Percentiles rank a stretch among this genome's conserved stretches.
Conservation (phyloP, 805 yeast species). For the Yamadazyma tumulicola region DNA sequence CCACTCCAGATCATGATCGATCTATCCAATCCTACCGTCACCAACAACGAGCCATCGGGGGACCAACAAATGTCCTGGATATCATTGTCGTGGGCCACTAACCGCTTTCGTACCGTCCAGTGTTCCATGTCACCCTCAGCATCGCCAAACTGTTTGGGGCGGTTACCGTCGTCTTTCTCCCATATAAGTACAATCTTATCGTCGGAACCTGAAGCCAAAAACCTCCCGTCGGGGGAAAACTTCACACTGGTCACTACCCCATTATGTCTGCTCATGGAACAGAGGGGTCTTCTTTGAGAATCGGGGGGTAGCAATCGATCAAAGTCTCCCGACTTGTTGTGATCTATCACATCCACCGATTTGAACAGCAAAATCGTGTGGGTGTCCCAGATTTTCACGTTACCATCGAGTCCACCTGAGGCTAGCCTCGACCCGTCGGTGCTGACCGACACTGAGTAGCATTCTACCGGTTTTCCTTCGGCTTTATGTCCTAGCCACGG, state of each 20-base stretch:
- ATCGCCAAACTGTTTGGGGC: conserved; percentile 64
- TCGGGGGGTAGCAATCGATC: conserved; percentile 17
- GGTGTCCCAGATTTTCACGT: conserved; percentile 84
- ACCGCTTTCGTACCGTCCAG: conserved; percentile 89
- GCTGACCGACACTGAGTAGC: conserved; percentile 77
- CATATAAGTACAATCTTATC: conserved; percentile 88
- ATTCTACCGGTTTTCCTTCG: conserved; percentile 76
- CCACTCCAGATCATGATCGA: conserved; percentile 95
- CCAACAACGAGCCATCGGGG: conserved; percentile 86
- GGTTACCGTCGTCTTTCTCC: conserved; percentile 81
- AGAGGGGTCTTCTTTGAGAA: conserved; percentile 51
- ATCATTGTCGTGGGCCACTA: conserved; percentile 97
- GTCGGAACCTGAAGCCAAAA: conserved; percentile 92
- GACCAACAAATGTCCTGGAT: conserved; percentile 98
- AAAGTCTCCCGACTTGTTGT: conserved; percentile 3
- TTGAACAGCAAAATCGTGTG: conserved; percentile 48
- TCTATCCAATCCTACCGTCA: conserved; percentile 92
- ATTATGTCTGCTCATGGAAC: conserved; percentile 91
- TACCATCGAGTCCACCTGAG: conserved; percentile 90
- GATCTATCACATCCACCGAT: conserved; percentile 13
- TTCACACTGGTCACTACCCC: conserved; percentile 95
- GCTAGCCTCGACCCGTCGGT: conserved; percentile 84
- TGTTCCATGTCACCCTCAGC: conserved; percentile 73
- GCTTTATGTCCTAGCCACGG: conserved; percentile 54
- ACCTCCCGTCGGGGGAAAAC: conserved; percentile 89